phyloP scores from a whole-genome alignment of 495 filamentous ascomycete species.

The Penicillium egyptiacum region DNA sequence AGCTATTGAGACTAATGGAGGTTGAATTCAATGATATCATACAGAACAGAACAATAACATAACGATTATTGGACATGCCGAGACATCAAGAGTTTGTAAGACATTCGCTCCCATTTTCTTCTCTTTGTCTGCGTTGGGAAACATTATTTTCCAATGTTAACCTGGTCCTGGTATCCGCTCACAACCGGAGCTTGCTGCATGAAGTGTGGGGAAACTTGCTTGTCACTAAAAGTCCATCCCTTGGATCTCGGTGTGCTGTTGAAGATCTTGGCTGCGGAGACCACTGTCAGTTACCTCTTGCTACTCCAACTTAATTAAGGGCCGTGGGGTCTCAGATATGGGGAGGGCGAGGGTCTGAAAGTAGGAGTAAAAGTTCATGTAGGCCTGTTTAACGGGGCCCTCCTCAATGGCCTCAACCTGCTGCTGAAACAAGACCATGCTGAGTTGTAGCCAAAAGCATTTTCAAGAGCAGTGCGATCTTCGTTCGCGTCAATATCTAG shows the following conservation, averaged over 20 bases:
- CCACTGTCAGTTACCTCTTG: background rate
- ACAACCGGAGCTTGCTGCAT: background rate
- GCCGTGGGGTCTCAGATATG: background rate
- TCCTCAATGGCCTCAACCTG: background rate
- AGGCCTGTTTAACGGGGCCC: background rate
- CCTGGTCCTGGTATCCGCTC: background rate
- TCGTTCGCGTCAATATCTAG: too few species aligned
- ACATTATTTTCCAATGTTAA: background rate
- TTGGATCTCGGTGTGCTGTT: background rate
- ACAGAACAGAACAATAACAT: too few species aligned
- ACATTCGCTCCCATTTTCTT: too few species aligned
- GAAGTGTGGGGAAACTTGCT: background rate
- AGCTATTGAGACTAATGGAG: too few species aligned
- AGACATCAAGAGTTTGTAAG: too few species aligned
- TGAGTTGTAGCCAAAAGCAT: background rate
- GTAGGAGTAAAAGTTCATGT: background rate
- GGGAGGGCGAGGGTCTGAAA: background rate
- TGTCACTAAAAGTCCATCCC: background rate
- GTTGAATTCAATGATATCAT: too few species aligned
- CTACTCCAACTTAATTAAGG: background rate
- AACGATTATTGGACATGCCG: too few species aligned
- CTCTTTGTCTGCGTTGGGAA: conserved; percentile 2
- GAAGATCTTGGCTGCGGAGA: background rate
- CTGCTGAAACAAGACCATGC: background rate
- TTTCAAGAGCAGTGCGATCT: background rate